Base-by-base conservation (phyloP, 805 yeast genomes). In the Teunomyces atbi region DNA sequence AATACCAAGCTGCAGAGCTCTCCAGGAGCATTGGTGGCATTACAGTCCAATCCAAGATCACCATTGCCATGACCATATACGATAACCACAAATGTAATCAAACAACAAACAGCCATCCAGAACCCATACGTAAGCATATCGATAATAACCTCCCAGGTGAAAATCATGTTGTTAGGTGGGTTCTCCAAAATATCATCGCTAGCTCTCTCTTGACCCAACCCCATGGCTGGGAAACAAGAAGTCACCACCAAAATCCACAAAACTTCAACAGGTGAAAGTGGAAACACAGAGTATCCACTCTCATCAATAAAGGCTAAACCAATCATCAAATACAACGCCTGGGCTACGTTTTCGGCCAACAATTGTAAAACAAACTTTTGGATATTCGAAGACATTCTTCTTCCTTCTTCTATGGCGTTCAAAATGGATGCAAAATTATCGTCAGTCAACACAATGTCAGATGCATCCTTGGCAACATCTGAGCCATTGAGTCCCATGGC, bases 191-290 rank as follows among this genome's bases (percentile, higher is more conserved):
- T 66, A 57, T 82, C 89, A 30, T 79, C 78, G 50, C 76, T 72
- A 0, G 89, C 89, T 48, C 69, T 71, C 62, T 85, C 89, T 46
- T 82, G 73, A 64, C 89, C 89, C 45, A 85, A 76, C 21, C 92
- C 91, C 88, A 86, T 84, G 16, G 91, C 91, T 37, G 92, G 92
- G 74, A 85, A 84, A 55, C 89, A 83, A 1, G 90, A 83, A 1
- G 92, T 85, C 35, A 84, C 79, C 59, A 86, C 89, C 58, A 86
- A 78, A 56, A 86, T 80, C 91, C 91, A 86, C 54, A 86, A 69
- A 6, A 84, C 89, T 65, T 86, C 89, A 48, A 86, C 88, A 6
- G 92, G 74, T 43, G 89, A 78, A 47, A 86, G 73, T 41, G 92
- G 91, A 71, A 89, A 89, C 5, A 89, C 96, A 4, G 96, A 87